These are phyloP conservation scores for Marvania coccoides DNA, from an alignment of 139 green algal genomes.

Conservation along the genomic window DNA sequence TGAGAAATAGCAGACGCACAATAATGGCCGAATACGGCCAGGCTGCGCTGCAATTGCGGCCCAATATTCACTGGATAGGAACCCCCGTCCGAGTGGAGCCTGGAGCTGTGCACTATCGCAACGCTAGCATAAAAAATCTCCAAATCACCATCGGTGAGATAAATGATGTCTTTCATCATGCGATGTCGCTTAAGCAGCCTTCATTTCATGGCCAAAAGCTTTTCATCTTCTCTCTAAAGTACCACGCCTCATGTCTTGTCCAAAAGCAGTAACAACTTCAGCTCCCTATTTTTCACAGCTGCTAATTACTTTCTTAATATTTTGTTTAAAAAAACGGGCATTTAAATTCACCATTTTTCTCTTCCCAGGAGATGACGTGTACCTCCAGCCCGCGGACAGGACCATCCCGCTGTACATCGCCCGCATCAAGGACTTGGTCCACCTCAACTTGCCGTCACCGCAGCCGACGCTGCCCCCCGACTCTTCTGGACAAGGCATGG, in stretches of 20 bases:
- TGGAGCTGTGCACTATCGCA: neutral
- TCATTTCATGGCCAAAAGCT: no score
- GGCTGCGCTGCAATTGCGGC: no score
- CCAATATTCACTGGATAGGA: neutral
- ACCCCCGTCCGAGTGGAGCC: neutral
- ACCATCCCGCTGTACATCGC: conserved; percentile 1
- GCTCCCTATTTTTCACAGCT: no score
- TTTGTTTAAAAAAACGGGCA: no score
- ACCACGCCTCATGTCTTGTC: no score
- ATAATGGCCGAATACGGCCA: no score
- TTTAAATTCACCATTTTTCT: neutral
- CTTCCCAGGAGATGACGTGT: conserved; percentile 13
- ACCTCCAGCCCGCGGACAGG: conserved; percentile 11
- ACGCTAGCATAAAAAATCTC: neutral
- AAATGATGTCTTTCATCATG: neutral
- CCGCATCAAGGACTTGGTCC: neutral
- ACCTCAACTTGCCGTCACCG: neutral
- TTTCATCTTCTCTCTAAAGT: no score
- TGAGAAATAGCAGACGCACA: no score
- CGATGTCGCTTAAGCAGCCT: no score
- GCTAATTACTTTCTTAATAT: no score
- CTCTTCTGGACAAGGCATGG: neutral
- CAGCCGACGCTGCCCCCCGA: neutral
- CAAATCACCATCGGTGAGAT: neutral
- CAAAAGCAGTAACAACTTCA: no score